phyloP scores from a whole-genome alignment of 2,329 filamentous ascomycete species.

The Ophiocordyceps camponoti-rufipedis region DNA sequence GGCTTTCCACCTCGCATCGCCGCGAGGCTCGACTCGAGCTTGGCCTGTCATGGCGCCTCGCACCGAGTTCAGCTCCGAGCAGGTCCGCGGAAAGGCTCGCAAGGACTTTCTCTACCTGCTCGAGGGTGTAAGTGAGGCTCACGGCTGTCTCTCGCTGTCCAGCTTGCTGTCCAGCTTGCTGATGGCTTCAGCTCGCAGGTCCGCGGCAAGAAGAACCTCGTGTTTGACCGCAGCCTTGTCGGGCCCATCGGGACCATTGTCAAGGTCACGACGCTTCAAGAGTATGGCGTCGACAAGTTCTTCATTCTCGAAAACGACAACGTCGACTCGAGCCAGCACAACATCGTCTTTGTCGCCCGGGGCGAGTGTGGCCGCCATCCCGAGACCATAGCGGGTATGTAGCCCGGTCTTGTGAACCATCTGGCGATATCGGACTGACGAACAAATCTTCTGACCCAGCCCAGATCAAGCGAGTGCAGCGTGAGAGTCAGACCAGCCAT shows the following conservation, averaged over 20 bases:
- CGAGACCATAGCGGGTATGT: conserved; percentile 73
- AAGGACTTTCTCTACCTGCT: conserved; percentile 82
- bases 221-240: conserved; percentile 79
- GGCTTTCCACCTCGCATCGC: background rate
- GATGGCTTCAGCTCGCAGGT: conserved; percentile 38
- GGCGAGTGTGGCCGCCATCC: conserved; percentile 78
- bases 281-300: conserved; percentile 95
- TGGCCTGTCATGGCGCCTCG: conserved; percentile 45
- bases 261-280: conserved; percentile 87
- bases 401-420: background rate
- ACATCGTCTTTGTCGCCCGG: conserved; percentile 82
- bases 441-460: conserved; percentile 30
- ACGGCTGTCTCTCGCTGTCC: conserved; percentile 7
- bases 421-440: background rate
- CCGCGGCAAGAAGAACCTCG: conserved; percentile 94
- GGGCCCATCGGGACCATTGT: conserved; percentile 81
- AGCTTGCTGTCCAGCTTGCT: conserved; percentile 5
- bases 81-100: conserved; percentile 64
- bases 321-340: conserved; percentile 82
- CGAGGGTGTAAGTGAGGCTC: conserved; percentile 63
- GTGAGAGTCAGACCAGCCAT: conserved; percentile 76
- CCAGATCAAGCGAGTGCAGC: conserved; percentile 78
- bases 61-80: conserved; percentile 52
- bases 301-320: conserved; percentile 95
- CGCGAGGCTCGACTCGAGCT: background rate